Conservation (phyloP, 2,329 filamentous ascomycete species). For the Bimuria novae-zelandiae region DNA sequence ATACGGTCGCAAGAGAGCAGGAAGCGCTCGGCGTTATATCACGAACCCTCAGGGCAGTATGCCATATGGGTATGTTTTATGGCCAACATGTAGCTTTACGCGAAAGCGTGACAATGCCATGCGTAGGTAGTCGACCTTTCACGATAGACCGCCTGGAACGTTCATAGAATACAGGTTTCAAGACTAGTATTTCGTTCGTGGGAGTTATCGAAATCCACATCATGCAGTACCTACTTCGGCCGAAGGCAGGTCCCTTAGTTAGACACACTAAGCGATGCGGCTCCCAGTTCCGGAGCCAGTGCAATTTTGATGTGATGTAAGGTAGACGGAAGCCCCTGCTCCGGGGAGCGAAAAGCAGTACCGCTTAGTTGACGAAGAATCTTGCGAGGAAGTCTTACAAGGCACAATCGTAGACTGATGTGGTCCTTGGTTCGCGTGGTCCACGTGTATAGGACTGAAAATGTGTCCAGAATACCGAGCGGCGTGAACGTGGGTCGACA, state of each 20-base stretch:
- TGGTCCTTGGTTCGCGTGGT: too few species aligned
- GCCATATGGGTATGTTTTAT: neutral
- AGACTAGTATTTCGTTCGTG: too few species aligned
- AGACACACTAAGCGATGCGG: neutral
- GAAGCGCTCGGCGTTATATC: neutral
- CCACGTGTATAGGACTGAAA: too few species aligned
- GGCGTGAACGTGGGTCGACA: neutral
- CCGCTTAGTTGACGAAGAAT: neutral
- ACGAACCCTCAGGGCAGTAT: neutral
- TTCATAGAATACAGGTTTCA: too few species aligned
- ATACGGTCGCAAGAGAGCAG: too few species aligned
- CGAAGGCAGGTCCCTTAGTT: too few species aligned
- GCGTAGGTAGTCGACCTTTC: too few species aligned
- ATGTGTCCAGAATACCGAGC: neutral
- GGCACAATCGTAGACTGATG: neutral
- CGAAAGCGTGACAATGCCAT: neutral
- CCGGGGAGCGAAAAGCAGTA: neutral
- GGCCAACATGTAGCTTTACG: neutral
- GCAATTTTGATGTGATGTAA: constrained; percentile 4
- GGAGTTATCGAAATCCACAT: too few species aligned
- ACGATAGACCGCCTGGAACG: too few species aligned
- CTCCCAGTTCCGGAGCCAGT: neutral
- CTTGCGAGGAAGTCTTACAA: neutral
- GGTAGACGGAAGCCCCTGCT: neutral
- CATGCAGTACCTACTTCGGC: too few species aligned